Evolutionary conservation across 768 basidiomycete species (phyloP).

Genomic region (Kockovaella imperatae): DNA sequence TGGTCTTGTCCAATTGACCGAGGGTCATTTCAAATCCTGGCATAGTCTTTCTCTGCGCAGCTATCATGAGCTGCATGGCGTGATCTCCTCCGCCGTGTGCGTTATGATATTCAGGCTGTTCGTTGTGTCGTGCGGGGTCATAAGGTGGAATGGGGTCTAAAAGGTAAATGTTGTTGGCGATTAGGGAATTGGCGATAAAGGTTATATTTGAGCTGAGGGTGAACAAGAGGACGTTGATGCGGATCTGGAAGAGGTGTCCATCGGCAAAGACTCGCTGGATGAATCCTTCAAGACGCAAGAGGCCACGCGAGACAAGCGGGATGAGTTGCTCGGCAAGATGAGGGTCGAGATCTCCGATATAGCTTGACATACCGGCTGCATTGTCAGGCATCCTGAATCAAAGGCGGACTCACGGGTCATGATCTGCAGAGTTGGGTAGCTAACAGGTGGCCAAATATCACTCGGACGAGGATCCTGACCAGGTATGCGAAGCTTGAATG

Average conservation of each 20-base stretch:
- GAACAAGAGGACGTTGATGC: conserved; percentile 78
- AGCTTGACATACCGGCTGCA: conserved; percentile 17
- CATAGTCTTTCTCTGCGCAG: not conserved
- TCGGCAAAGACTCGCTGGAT: conserved; percentile 35
- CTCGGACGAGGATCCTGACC: conserved; percentile 3
- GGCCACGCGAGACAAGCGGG: conserved; percentile 30
- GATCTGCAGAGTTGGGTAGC: conserved; percentile 25
- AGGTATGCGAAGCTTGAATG: not conserved
- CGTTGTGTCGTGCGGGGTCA: conserved; percentile 53
- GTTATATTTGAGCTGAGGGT: conserved; percentile 88
- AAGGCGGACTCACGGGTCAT: conserved; percentile 23
- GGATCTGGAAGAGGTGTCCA: conserved; percentile 48
- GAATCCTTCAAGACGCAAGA: conserved; percentile 43
- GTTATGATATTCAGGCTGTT: conserved; percentile 69
- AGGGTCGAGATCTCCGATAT: conserved; percentile 40
- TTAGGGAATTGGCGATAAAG: conserved; percentile 69
- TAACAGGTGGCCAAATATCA: conserved; percentile 4
- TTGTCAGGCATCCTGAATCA: not conserved
- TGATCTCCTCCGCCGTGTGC: conserved; percentile 55
- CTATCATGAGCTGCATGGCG: conserved; percentile 9
- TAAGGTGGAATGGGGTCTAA: conserved; percentile 70
- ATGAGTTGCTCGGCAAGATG: conserved; percentile 20
- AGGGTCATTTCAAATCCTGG: conserved; percentile 6
- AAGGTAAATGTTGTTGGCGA: conserved; percentile 60
- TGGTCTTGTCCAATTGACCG: conserved; percentile 46